A percentile compares a stretch with the other conserved stretches of the same genome.
Conservation (phyloP, 768 basidiomycete genomes). For the Nidularia sp. region DNA sequence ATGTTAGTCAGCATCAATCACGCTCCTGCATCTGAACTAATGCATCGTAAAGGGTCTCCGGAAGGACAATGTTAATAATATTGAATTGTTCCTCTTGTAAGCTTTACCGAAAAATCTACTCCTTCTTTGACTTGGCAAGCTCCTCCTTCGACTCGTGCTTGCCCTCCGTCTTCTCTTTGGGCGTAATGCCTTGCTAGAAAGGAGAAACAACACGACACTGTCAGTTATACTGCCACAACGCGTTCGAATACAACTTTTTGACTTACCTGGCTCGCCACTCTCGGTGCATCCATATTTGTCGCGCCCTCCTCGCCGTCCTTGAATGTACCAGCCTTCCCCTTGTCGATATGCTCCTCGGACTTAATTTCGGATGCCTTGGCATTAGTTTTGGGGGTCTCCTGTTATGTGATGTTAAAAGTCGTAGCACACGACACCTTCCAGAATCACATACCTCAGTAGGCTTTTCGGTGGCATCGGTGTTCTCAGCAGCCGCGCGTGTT, state of each 20-base stretch:
- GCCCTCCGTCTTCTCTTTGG: constrained; percentile 16
- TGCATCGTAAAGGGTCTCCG: too few species aligned
- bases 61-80: too few species aligned
- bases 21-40: too few species aligned
- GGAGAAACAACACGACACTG: neutral
- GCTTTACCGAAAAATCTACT: too few species aligned
- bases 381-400: neutral
- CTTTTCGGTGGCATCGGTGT: neutral
- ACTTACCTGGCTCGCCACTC: constrained; percentile 21
- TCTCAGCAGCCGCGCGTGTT: neutral
- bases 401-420: neutral
- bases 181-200: constrained; percentile 15
- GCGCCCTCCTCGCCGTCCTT: constrained; percentile 17
- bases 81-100: too few species aligned
- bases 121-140: neutral
- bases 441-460: neutral
- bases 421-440: neutral
- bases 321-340: constrained; percentile 12
- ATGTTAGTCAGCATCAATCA: too few species aligned
- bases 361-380: constrained; percentile 1
- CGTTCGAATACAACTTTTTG: neutral
- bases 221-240: neutral
- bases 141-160: constrained; percentile 2
- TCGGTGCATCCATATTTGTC: constrained; percentile 15
- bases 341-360: neutral